Evolutionary conservation across 2,329 filamentous ascomycete genomes (phyloP).

Genomic region (Coniella vitis): DNA sequence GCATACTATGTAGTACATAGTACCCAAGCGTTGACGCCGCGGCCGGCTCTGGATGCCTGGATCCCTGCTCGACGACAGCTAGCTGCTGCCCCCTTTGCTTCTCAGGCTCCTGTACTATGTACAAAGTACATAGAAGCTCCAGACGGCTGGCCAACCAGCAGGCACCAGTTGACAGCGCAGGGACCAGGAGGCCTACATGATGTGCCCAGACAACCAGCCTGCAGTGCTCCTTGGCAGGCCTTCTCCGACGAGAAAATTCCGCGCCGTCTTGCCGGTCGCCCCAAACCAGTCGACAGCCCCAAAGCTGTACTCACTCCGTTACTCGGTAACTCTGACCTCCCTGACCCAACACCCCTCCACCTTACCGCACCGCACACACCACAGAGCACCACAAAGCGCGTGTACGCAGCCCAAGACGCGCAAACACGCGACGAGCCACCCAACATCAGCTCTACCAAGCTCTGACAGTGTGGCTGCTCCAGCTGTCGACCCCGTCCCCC

Average conservation of each 20-base stretch:
- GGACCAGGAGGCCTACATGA: not conserved
- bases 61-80: not conserved
- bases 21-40: not conserved
- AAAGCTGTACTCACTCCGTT: conserved; percentile 2
- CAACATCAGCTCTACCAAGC: not conserved
- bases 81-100: not conserved
- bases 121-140: not conserved
- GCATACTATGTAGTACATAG: too few species aligned
- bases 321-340: conserved; percentile 1
- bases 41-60: not conserved
- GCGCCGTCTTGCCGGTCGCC: conserved; percentile 6
- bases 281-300: not conserved
- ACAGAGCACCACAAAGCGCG: too few species aligned
- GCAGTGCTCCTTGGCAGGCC: not conserved
- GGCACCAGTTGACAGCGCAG: not conserved
- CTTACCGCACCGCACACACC: too few species aligned
- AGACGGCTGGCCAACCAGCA: not conserved
- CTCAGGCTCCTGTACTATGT: too few species aligned
- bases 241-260: conserved; percentile 10
- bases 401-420: not conserved
- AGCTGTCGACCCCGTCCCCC: not conserved
- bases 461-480: not conserved
- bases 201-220: not conserved
- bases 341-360: conserved; percentile 1
- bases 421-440: not conserved